phyloP scores from a whole-genome alignment of 495 filamentous ascomycete species.

The Talaromyces stipitatus region DNA sequence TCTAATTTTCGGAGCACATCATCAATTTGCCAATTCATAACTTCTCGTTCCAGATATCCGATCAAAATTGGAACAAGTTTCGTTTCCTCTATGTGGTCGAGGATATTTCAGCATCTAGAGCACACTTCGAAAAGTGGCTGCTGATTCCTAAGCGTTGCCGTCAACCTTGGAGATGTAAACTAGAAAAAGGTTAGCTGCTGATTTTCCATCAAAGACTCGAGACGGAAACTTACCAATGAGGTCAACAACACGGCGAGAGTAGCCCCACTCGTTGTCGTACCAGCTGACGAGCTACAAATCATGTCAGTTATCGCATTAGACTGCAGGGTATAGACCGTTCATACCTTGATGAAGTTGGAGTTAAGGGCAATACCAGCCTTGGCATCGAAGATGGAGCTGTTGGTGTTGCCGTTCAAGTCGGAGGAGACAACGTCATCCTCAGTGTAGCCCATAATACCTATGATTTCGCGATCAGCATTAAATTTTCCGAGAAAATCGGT shows the following conservation, averaged over 20 bases:
- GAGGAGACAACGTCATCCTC: constrained; percentile 95
- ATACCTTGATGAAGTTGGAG: constrained; percentile 89
- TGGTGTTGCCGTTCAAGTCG: constrained; percentile 83
- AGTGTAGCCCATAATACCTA: constrained; percentile 86
- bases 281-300: constrained; percentile 59
- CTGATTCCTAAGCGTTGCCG: constrained; percentile 36
- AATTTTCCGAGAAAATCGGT: neutral
- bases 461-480: constrained; percentile 22
- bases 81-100: neutral
- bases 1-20: constrained; percentile 2
- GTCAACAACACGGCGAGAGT: constrained; percentile 97
- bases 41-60: neutral
- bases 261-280: constrained; percentile 98
- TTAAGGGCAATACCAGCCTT: constrained; percentile 99
- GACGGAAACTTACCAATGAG: constrained; percentile 53
- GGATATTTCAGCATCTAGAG: constrained; percentile 1
- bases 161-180: constrained; percentile 90
- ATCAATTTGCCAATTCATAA: neutral
- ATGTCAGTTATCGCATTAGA: neutral
- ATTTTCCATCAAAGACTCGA: neutral
- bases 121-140: constrained; percentile 5
- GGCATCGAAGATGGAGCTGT: constrained; percentile 98
- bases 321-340: neutral
- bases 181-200: constrained; percentile 16
- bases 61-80: neutral